Conservation (phyloP, 495 filamentous ascomycete genomes). For the Lasiosphaeria miniovina region DNA sequence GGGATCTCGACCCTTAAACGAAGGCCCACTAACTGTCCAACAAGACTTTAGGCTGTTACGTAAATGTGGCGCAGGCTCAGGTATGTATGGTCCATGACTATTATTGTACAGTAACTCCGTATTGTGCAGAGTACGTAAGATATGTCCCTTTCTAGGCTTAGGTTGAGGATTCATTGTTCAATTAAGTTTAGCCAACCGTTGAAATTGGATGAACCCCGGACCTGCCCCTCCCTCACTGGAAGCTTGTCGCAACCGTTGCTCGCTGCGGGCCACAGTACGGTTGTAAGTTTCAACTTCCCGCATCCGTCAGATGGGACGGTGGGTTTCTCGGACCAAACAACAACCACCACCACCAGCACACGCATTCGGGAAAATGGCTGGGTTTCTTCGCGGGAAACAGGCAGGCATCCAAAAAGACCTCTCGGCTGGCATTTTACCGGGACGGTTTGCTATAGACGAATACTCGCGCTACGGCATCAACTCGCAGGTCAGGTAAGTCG, state of each 20-base stretch:
- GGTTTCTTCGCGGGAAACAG: conserved; percentile 88
- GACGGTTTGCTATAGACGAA: conserved; percentile 78
- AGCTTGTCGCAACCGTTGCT: too few species aligned
- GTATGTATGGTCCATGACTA: too few species aligned
- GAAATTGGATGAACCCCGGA: background rate
- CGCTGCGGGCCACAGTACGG: too few species aligned
- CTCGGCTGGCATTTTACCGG: conserved; percentile 70
- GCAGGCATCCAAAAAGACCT: conserved; percentile 88
- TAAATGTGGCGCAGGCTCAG: too few species aligned
- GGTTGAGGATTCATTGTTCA: too few species aligned
- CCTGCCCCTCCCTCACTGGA: background rate
- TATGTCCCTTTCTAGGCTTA: too few species aligned
- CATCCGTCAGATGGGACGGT: background rate
- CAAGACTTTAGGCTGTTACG: too few species aligned
- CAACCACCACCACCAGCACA: conserved; percentile 10
- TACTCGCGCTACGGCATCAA: conserved; percentile 82
- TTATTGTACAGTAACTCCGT: too few species aligned
- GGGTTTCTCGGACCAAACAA: background rate
- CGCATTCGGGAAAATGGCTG: conserved; percentile 56
- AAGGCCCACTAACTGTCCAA: too few species aligned
- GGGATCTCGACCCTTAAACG: too few species aligned
- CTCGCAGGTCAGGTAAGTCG: conserved; percentile 66
- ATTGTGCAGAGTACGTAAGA: too few species aligned
- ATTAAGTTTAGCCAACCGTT: too few species aligned
- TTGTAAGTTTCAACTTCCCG: background rate